Base-by-base conservation (phyloP, 805 yeast species). In the Candida multigemmis region DNA sequence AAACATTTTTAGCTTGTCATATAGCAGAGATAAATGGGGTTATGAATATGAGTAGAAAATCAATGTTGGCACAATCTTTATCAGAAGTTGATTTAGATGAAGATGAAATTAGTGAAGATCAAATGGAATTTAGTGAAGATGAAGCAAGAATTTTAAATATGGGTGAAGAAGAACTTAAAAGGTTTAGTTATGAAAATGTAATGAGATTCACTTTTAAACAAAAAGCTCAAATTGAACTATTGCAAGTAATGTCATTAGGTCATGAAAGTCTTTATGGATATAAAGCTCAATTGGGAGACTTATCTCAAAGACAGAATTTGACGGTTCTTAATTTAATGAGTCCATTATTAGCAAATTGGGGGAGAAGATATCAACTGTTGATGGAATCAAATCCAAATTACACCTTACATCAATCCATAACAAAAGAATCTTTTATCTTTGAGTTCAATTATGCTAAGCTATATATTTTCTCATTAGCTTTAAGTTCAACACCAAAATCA, bases 401-500 rank as follows among this genome's bases (percentile, higher is more conserved):
- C 14, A 34, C 49, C 20, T 26, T 39, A 21, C 40, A 49, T 20
- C 54, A 50, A 5, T 38, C 50, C 20, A 48, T 85, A 23, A 86
- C 77, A 36, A 55, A 69, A 25, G 94, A 85, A 45, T 68, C 85
- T 2, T 53, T 86, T 29, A 69, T 82, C 21, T 73, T 86, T 48
- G 96, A 87, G 46, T 86, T 71, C 54, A 75, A 83, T 46, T 87
- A 89, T 51, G 77, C 91, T 13, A 81, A 81, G 38, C 53, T 87
- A 18, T 89, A 86, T 48, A 74, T 86, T 16, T 87, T 75, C 47
- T 86, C 96, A 1, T 55, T 86, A 27, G 94, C 96, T 0, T 57
- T 87, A 22, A 66, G 74, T 32, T 60, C 62, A 12, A 45, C 63
- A 5, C 45, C 52, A 3, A 39, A 38, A 21, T 21, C 40, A 4